Conservation (phyloP, 768 basidiomycete genomes). For the Auricularia cornea region DNA sequence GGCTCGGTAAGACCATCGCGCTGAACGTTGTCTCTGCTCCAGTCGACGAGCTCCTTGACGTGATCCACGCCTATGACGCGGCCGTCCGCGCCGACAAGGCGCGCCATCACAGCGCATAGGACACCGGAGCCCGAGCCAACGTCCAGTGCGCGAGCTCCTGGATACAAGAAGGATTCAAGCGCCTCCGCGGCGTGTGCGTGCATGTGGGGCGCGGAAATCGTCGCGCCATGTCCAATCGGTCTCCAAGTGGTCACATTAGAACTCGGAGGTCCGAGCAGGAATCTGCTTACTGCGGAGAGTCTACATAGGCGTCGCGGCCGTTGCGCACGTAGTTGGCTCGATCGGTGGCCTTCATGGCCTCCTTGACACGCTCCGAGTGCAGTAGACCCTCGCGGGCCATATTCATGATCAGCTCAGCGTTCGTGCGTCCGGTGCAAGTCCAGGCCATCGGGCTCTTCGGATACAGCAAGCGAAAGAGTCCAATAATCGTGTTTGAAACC, state of each 20-base stretch:
- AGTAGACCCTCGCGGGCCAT: constrained; percentile 49
- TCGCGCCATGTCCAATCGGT: constrained; percentile 74
- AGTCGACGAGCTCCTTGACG: constrained; percentile 64
- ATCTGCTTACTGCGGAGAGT: constrained; percentile 64
- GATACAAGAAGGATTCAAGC: constrained; percentile 60
- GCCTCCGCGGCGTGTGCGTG: constrained; percentile 82
- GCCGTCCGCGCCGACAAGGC: constrained; percentile 48
- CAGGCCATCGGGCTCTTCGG: constrained; percentile 61
- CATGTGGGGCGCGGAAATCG: constrained; percentile 97
- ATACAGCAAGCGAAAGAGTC: neutral
- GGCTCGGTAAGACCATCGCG: constrained; percentile 49
- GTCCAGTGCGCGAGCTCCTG: constrained; percentile 74
- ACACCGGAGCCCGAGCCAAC: constrained; percentile 88
- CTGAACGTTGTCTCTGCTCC: constrained; percentile 59
- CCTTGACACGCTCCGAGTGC: constrained; percentile 39
- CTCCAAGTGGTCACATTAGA: constrained; percentile 27
- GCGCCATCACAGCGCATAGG: constrained; percentile 70
- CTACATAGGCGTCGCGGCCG: constrained; percentile 53
- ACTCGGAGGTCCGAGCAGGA: too few species aligned
- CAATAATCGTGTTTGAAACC: too few species aligned
- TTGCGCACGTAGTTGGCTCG: constrained; percentile 57
- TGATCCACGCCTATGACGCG: constrained; percentile 89
- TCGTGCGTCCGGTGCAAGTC: constrained; percentile 63
- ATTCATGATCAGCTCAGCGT: constrained; percentile 65
- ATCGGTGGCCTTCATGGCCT: constrained; percentile 69